Evolutionary conservation across 2,329 filamentous ascomycete genomes (phyloP), one percentile per base, ranked within the genome.

Genomic region (Hymenoscyphus scutula): DNA sequence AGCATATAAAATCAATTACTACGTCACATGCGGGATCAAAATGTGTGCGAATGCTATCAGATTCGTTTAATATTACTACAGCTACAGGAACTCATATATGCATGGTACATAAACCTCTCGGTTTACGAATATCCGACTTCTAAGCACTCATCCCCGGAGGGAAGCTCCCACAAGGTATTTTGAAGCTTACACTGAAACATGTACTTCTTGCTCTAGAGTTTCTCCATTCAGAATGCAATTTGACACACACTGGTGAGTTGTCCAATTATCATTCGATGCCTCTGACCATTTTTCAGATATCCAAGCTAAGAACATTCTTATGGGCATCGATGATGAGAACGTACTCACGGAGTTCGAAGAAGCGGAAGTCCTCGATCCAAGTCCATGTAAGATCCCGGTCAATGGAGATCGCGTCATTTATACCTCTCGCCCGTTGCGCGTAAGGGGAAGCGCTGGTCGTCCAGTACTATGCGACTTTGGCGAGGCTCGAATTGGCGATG

Each of bases 381-480:
- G 59, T 15, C 77, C 79, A 0, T 71, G 79, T 11, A 83, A 83
- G 60, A n/a, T n/a, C n/a, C n/a, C n/a, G n/a, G 3, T 78, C 2
- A 74, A 77, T 15, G 77, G 71, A 13, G 74, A 76, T 34, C 32
- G 32, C 67, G 68, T 37, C 2, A 77, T 82, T 1, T 82, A 82
- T 65, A 17, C 70, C 0, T 82, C 79, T 4, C 76, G 76, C 1
- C 68, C 74, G 25, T 72, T 82, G 7, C 60, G 67, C 63, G 65
- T 74, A 55, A 76, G 76, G 0, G 74, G 71, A n/a, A 41, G 65
- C 2, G 65, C 64, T 34, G 76, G 76, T 0, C 66, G 69, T 0
- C 73, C 75, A 0, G 73, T 81, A 0, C 70, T 82, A 4, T 80
- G 79, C 61, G 81, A 84, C 64, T 81, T 84, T 63, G 80, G 80